These are phyloP conservation scores for Hypomontagnella submonticulosa DNA, from an alignment of 495 filamentous ascomycete genomes.

Conservation along the genomic window DNA sequence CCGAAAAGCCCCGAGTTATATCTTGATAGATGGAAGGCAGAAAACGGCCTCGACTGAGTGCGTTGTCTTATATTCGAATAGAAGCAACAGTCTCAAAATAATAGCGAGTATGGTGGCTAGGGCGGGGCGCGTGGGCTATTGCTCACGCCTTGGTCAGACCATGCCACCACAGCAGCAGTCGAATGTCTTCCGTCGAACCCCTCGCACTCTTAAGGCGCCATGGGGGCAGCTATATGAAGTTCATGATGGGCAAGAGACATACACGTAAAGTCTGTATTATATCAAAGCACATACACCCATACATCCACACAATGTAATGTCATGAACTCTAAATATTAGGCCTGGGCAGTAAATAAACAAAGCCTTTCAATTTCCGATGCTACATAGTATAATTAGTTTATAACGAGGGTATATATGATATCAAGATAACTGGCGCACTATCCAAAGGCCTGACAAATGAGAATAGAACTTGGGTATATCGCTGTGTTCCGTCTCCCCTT, in stretches of 20 bases:
- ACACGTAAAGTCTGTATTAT: constrained; percentile 24
- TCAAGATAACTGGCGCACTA: constrained; percentile 24
- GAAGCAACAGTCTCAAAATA: not conserved
- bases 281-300: constrained; percentile 15
- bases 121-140: not conserved
- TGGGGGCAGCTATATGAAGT: not conserved
- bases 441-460: constrained; percentile 31
- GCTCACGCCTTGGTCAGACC: not conserved
- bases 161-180: not conserved
- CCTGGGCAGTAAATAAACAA: no score
- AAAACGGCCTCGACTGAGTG: constrained; percentile 71
- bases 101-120: no score
- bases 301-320: constrained; percentile 1
- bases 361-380: constrained; percentile 20
- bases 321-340: no score
- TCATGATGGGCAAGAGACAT: not conserved
- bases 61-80: not conserved
- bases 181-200: not conserved
- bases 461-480: constrained; percentile 38
- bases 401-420: constrained; percentile 39
- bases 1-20: constrained; percentile 69
- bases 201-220: not conserved
- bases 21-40: constrained; percentile 73
- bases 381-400: constrained; percentile 10
- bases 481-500: constrained; percentile 17